Evolutionary conservation across 371 early-diverging fungal genomes (phyloP).

Genomic region (Neoconidiobolus thromboides): DNA sequence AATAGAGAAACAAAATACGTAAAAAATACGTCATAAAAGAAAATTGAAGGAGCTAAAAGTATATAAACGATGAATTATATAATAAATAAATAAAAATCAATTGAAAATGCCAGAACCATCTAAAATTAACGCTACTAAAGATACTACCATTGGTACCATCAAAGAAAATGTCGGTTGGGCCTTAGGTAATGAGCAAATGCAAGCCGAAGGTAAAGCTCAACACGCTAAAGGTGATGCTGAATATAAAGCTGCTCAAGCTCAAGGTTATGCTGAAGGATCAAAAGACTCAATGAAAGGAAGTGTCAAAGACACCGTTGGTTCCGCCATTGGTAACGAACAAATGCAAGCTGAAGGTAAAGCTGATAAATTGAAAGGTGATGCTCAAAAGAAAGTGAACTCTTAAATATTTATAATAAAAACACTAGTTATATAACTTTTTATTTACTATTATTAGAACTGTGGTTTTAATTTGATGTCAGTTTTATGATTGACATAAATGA

Average conservation of each 20-base stretch:
- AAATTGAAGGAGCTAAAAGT: too few species aligned
- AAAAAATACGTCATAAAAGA: too few species aligned
- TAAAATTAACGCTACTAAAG: constrained; percentile 7
- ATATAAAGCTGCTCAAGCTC: constrained; percentile 9
- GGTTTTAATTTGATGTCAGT: too few species aligned
- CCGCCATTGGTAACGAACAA: constrained; percentile 15
- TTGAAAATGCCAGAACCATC: not conserved
- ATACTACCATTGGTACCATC: constrained; percentile 12
- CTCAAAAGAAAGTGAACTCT: constrained; percentile 7
- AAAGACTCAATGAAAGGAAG: constrained; percentile 17
- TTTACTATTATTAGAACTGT: too few species aligned
- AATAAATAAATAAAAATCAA: too few species aligned
- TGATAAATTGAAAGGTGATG: constrained; percentile 18
- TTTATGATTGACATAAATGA: too few species aligned
- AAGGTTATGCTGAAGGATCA: constrained; percentile 10
- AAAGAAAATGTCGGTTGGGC: constrained; percentile 13
- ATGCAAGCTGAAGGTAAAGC: constrained; percentile 19
- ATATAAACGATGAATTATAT: too few species aligned
- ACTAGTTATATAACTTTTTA: too few species aligned
- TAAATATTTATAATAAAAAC: too few species aligned
- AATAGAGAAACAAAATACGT: too few species aligned
- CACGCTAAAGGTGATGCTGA: constrained; percentile 12
- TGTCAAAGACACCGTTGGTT: constrained; percentile 20
- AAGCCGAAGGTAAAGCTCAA: constrained; percentile 12
- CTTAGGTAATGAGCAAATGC: constrained; percentile 9